Percentiles rank a stretch among this genome's conserved stretches.
These are phyloP conservation scores for Populus nigra DNA, from an alignment of 345 rosid genomes.

Conservation along the genomic window DNA sequence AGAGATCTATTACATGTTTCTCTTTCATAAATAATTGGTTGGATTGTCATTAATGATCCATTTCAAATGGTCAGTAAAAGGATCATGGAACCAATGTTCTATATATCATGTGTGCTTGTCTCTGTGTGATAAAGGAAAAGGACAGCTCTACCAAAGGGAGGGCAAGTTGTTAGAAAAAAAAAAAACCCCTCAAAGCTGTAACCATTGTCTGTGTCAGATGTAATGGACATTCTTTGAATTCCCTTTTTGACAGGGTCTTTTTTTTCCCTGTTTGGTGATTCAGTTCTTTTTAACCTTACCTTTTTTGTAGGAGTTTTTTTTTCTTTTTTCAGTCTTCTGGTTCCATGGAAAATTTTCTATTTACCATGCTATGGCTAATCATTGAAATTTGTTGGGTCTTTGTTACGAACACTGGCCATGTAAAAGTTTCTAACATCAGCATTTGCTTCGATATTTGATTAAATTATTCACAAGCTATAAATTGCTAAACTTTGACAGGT, in stretches of 20 bases:
- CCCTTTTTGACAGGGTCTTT: background rate
- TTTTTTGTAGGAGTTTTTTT: no score
- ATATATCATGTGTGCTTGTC: no score
- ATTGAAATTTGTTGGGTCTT: background rate
- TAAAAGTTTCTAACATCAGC: no score
- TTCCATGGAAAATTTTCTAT: background rate
- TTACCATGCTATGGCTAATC: background rate
- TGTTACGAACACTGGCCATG: background rate
- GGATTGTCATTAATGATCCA: background rate
- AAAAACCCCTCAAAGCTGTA: no score
- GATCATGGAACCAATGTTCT: no score
- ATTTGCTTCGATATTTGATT: background rate
- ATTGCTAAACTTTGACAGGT: slow-evolving; percentile 51
- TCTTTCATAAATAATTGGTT: background rate
- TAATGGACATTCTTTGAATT: background rate
- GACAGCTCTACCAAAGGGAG: no score
- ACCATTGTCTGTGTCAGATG: no score
- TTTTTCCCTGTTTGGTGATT: background rate
- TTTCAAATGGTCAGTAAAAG: background rate
- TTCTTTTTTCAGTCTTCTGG: no score
- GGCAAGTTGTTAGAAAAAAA: no score
- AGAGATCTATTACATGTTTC: background rate
- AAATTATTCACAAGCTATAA: background rate
- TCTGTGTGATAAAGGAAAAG: no score
- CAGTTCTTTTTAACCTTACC: background rate